These are phyloP conservation scores for Trematosphaeria pertusa DNA, from an alignment of 2,329 filamentous ascomycete genomes.

Conservation along the genomic window DNA sequence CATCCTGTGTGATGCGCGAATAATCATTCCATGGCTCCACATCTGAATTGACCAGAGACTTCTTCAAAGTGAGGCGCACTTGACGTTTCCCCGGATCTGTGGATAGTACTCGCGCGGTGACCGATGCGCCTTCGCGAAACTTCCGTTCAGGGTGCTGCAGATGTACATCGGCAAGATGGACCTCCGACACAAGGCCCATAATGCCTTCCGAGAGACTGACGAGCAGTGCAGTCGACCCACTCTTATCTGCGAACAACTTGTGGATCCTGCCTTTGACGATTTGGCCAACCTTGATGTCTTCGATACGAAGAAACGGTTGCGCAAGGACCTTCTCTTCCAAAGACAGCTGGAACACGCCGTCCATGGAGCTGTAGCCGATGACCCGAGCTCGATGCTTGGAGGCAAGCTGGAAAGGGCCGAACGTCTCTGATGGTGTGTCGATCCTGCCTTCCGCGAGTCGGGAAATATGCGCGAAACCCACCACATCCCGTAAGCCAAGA, in stretches of 20 bases:
- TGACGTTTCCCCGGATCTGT: constrained; percentile 77
- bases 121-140: constrained; percentile 83
- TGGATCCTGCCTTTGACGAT: constrained; percentile 84
- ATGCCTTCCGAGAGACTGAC: constrained; percentile 87
- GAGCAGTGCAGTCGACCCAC: constrained; percentile 81
- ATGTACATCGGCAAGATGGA: constrained; percentile 86
- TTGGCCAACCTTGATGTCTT: constrained; percentile 84
- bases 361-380: constrained; percentile 84
- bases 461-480: constrained; percentile 95
- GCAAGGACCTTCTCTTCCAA: constrained; percentile 82
- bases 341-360: constrained; percentile 85
- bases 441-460: constrained; percentile 88
- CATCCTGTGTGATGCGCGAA: constrained; percentile 73
- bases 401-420: constrained; percentile 78
- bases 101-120: constrained; percentile 86
- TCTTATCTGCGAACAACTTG: constrained; percentile 78
- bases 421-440: constrained; percentile 77
- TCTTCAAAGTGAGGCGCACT: constrained; percentile 90
- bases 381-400: constrained; percentile 83
- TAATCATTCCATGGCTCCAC: constrained; percentile 79
- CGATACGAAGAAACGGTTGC: constrained; percentile 87
- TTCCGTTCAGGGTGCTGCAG: constrained; percentile 96
- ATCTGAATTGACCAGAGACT: constrained; percentile 90
- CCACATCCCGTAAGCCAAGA: constrained; percentile 69
- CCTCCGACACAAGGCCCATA: constrained; percentile 84